A percentile compares a stretch with the other conserved stretches of the same genome.
phyloP scores from a whole-genome alignment of 257 asterid species.

The Solanum piurae region DNA sequence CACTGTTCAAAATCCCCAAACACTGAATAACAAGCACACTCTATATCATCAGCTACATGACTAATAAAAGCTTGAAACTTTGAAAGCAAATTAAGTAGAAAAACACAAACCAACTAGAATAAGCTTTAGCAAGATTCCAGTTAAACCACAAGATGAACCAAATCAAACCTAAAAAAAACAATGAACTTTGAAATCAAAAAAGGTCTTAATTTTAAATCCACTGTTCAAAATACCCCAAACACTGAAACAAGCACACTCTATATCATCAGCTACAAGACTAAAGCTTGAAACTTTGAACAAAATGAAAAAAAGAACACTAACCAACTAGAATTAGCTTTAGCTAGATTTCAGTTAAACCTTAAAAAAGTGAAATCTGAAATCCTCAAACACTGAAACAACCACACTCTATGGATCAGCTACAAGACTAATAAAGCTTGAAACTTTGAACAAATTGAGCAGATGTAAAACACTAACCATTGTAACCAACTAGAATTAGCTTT shows the following conservation, averaged over 20 bases:
- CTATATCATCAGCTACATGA: not conserved
- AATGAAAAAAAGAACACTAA: not conserved
- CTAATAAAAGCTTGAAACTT: not conserved
- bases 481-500: not conserved
- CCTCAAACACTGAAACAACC: too few relatives aligned
- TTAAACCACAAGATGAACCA: not conserved
- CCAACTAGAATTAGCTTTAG: not conserved
- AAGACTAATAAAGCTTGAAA: not conserved
- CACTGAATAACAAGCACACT: not conserved
- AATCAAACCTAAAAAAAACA: not conserved
- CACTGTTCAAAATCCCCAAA: not conserved
- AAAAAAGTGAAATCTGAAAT: not conserved
- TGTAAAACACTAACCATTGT: not conserved
- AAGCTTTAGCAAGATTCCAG: not conserved
- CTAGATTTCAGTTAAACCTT: not conserved
- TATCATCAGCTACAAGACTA: not conserved
- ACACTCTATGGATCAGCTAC: not conserved
- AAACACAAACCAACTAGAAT: slow-evolving; percentile 27
- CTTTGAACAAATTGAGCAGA: not conserved
- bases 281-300: not conserved
- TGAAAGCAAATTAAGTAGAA: not conserved
- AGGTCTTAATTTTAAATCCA: not conserved
- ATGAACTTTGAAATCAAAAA: not conserved
- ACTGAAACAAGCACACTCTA: not conserved
- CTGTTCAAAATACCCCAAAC: not conserved